Percentiles rank a stretch among this genome's conserved stretches.
Conservation (phyloP, 2,329 filamentous ascomycete species). For the Talaromyces albobiverticillius region DNA sequence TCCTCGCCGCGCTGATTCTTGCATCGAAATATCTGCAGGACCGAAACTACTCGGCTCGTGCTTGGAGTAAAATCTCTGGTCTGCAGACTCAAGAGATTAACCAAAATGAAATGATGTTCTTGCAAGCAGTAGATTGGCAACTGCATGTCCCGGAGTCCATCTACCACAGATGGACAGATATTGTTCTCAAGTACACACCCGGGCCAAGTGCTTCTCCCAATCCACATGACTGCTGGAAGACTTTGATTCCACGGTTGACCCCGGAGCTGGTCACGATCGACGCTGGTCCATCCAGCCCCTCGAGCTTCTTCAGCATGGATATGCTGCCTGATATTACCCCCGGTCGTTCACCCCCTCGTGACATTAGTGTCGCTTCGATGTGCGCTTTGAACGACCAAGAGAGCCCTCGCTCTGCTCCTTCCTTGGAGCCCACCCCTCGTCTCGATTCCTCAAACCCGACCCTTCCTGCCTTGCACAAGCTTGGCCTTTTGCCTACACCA, state of each 20-base stretch:
- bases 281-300: slow-evolving; percentile 31
- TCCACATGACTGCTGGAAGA: slow-evolving; percentile 38
- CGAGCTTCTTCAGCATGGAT: slow-evolving; percentile 26
- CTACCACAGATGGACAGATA: slow-evolving; percentile 91
- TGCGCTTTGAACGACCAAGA: slow-evolving; percentile 23
- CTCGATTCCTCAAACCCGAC: slow-evolving; percentile 40
- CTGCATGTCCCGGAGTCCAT: slow-evolving; percentile 86
- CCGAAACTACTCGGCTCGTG: slow-evolving; percentile 92
- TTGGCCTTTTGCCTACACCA: slow-evolving; percentile 60
- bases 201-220: slow-evolving; percentile 40
- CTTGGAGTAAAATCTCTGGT: slow-evolving; percentile 99
- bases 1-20: slow-evolving; percentile 87
- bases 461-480: slow-evolving; percentile 54
- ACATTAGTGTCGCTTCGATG: slow-evolving; percentile 20
- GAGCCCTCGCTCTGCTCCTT: slow-evolving; percentile 35
- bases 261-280: slow-evolving; percentile 55
- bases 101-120: slow-evolving; percentile 90
- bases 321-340: slow-evolving; percentile 28
- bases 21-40: slow-evolving; percentile 98
- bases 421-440: slow-evolving; percentile 49
- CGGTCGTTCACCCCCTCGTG: slow-evolving; percentile 21
- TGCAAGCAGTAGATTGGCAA: slow-evolving; percentile 87
- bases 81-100: slow-evolving; percentile 92
- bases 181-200: slow-evolving; percentile 81
- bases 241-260: slow-evolving; percentile 55